These are phyloP conservation scores for Tolypocladium guangdongense DNA, from an alignment of 2,329 filamentous ascomycete species.

Conservation along the genomic window DNA sequence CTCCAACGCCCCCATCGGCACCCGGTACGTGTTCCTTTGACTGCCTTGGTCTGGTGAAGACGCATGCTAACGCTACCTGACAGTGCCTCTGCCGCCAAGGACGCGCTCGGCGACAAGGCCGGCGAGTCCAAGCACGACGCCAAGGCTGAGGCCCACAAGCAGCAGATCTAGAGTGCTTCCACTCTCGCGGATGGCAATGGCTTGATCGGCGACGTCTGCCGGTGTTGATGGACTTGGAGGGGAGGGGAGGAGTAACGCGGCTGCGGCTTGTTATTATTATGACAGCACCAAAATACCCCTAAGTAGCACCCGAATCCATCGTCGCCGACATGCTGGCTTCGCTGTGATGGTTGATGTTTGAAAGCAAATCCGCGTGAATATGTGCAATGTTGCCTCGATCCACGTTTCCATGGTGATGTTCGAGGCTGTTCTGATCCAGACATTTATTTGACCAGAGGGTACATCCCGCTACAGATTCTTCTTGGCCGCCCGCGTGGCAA, in stretches of 20 bases:
- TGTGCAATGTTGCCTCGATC: neutral
- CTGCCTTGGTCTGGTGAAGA: neutral
- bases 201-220: neutral
- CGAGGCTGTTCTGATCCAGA: neutral
- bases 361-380: neutral
- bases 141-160: slow-evolving; percentile 31
- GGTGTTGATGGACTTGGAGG: neutral
- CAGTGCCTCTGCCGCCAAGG: slow-evolving; percentile 37
- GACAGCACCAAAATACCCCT: slow-evolving; percentile 5
- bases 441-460: neutral
- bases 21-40: slow-evolving; percentile 30
- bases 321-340: neutral
- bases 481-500: slow-evolving; percentile 21
- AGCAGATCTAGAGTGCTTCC: slow-evolving; percentile 20
- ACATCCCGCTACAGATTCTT: slow-evolving; percentile 15
- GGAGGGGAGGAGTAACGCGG: neutral
- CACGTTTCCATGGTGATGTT: neutral
- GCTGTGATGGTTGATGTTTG: too few relatives aligned
- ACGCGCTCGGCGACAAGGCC: slow-evolving; percentile 35
- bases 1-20: slow-evolving; percentile 36
- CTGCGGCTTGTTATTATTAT: neutral
- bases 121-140: slow-evolving; percentile 27
- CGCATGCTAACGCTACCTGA: slow-evolving; percentile 3
- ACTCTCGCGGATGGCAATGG: neutral
- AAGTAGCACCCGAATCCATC: slow-evolving; percentile 2